Conservation (phyloP, 257 asterid genomes). For the Ajuga chamaepitys region DNA sequence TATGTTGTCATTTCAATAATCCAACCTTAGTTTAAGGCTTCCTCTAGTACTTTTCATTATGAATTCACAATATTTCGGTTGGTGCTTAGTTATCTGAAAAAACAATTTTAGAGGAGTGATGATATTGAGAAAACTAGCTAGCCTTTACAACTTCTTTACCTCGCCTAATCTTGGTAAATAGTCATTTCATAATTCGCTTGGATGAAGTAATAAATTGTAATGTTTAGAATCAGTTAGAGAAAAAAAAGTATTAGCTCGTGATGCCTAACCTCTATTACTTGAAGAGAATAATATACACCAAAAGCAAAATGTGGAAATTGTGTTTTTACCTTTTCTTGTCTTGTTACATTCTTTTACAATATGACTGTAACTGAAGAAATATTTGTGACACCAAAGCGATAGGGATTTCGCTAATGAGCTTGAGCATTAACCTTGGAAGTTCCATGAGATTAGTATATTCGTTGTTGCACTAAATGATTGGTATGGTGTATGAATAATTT, state of each 20-base stretch:
- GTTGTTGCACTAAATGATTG: not conserved
- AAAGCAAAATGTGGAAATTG: not conserved
- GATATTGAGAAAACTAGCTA: not conserved
- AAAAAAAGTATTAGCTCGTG: not conserved
- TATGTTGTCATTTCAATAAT: not conserved
- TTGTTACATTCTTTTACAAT: not conserved
- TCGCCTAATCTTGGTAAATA: not conserved
- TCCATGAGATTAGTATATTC: not conserved
- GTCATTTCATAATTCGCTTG: not conserved
- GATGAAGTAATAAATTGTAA: not conserved
- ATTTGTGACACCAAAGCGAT: not conserved
- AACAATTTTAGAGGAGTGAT: not conserved
- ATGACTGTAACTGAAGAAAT: slow-evolving; percentile 1
- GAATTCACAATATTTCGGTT: not conserved
- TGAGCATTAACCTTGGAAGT: not conserved
- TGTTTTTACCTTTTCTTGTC: not conserved
- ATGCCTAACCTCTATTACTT: not conserved
- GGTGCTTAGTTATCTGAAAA: not conserved
- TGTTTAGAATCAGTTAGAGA: not conserved
- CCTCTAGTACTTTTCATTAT: not conserved
- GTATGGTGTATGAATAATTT: not conserved
- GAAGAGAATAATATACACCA: not conserved
- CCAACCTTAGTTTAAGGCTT: not conserved
- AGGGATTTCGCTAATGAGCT: not conserved
- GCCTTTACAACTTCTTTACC: not conserved